Evolutionary conservation across 805 yeast species (phyloP), one percentile per base, ranked within the genome.

Genomic region (Cyberlindnera saturnus): DNA sequence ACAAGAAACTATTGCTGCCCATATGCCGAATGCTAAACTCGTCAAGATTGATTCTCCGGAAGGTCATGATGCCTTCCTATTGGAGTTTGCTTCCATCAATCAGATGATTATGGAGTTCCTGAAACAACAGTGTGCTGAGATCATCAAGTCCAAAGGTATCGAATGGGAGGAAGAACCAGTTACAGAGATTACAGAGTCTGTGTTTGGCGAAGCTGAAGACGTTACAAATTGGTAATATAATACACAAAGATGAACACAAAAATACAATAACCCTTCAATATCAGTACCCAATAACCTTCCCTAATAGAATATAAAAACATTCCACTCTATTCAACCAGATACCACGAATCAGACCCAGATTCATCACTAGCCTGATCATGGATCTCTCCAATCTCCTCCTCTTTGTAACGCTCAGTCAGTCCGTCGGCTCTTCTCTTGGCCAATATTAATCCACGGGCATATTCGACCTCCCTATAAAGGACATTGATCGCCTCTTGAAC

Each of bases 1-100:
- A 65, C 99, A 93, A 64, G 86, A 86, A 56, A 77, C 81, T 40
- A 72, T 93, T 38, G 95, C 95, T 2, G 75, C 78, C 34, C 68
- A 79, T 56, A 75, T 93, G 46, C 90, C 89, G 7, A 73, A 84
- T 53, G 73, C 95, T 1, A 61, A 53, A 6, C 68, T 93, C 50
- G 79, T 81, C 51, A 79, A 80, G 55, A 81, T 93, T 35, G 78
- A 85, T 49, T 89, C 97, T 1, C 93, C 91, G 11, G 99, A 93
- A 55, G 99, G 99, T 15, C 99, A 93, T 59, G 99, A 93, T 67
- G 99, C 98, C 3, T 93, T 93, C 59, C 66, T 93, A 47, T 70
- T 93, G 38, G 99, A 93, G 63, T 93, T 93, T 62, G 82, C 79
- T 39, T 78, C 80, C 40, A 88, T 93, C 44, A 86, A 93, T 61